Evolutionary conservation across 257 asterid species (phyloP).

Genomic region (Solanum appendiculatum): DNA sequence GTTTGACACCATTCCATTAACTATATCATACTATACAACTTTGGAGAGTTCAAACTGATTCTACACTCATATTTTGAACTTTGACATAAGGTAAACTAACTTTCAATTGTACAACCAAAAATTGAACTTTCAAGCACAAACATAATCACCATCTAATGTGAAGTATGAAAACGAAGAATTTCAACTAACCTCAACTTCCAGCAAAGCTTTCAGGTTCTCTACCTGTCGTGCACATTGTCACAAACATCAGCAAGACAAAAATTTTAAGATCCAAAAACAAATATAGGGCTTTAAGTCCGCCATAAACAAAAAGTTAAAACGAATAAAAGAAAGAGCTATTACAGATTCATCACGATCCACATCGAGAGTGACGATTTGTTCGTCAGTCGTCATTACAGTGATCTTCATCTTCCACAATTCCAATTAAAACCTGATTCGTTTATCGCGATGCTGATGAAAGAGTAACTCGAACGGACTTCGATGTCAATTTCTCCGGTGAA

Average conservation of each 20-base stretch:
- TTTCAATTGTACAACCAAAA: not conserved
- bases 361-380: slow-evolving; percentile 73
- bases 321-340: slow-evolving; percentile 1
- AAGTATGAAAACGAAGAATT: not conserved
- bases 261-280: not conserved
- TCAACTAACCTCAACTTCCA: slow-evolving; percentile 88
- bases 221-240: slow-evolving; percentile 35
- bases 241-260: not conserved
- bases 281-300: not conserved
- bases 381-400: slow-evolving; percentile 95
- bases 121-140: not conserved
- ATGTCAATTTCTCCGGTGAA: not conserved
- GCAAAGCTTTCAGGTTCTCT: slow-evolving; percentile 91
- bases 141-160: not conserved
- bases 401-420: slow-evolving; percentile 57
- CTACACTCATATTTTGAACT: not conserved
- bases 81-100: not conserved
- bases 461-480: not conserved
- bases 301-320: not conserved
- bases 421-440: not conserved
- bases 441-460: not conserved
- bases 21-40: not conserved
- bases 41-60: not conserved
- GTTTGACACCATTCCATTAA: not conserved
- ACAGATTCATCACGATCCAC: slow-evolving; percentile 92